phyloP scores from a whole-genome alignment of 352 stramenopile genomes.

The Phytophthora syringae region DNA sequence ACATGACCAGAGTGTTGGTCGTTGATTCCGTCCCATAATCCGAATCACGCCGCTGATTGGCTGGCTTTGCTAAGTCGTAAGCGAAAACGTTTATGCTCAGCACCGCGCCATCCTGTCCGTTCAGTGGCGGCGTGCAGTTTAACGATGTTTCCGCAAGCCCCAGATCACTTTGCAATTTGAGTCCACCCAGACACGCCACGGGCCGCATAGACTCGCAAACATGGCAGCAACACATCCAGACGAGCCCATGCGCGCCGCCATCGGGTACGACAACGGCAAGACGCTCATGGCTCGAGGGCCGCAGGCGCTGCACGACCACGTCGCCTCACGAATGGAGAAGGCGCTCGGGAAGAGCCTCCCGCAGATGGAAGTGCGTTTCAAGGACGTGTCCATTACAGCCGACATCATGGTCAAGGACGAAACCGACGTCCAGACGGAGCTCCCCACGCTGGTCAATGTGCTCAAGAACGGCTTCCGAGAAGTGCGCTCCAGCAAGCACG shows the following conservation, averaged over 20 bases:
- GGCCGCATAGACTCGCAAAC: neutral
- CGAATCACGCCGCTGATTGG: neutral
- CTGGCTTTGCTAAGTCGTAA: neutral
- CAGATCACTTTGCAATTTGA: conserved; percentile 2
- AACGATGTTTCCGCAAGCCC: no score
- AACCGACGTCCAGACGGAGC: conserved; percentile 20
- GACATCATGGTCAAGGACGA: conserved; percentile 35
- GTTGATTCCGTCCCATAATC: conserved; percentile 11
- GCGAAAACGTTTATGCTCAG: neutral
- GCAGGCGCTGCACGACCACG: conserved; percentile 40
- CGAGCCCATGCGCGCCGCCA: conserved; percentile 13
- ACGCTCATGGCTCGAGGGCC: conserved; percentile 43
- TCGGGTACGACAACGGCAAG: conserved; percentile 37
- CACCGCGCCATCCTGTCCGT: no score
- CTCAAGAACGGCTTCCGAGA: conserved; percentile 25
- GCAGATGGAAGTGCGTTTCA: conserved; percentile 56
- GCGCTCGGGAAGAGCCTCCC: conserved; percentile 37
- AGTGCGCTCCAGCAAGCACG: conserved; percentile 36
- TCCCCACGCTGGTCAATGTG: conserved; percentile 31
- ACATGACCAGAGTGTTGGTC: neutral
- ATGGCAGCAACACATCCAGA: no score
- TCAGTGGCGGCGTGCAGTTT: neutral
- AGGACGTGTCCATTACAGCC: conserved; percentile 39
- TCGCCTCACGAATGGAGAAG: conserved; percentile 31
- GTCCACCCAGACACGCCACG: neutral